Evolutionary conservation across 2,329 filamentous ascomycete genomes (phyloP), one percentile per base, ranked within the genome.

Genomic region (Colletotrichum horii): DNA sequence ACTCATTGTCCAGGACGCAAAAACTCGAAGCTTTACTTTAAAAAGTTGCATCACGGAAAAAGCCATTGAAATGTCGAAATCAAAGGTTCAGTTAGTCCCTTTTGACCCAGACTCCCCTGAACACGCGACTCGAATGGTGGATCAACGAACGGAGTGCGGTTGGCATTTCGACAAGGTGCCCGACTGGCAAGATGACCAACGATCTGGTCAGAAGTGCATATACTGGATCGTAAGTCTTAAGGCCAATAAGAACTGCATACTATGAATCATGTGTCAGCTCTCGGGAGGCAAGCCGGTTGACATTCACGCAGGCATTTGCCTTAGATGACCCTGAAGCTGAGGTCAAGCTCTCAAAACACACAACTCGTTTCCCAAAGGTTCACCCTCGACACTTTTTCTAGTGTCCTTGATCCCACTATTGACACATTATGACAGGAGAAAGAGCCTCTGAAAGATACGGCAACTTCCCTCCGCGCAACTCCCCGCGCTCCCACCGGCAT

Each of bases 61-160:
- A 22, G 2, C 30, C 9, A 30, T 4, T 52, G 9, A 22, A 32
- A 72, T 75, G 69, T 68, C 69, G 4, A 58, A 28, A 8, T 28
- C 70, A 9, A 65, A 32, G 28, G 72, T 80, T 8, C 62, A 70
- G 3, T 58, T 82, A 24, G 76, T 82, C 22, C 80, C 80, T 7
- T 82, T 80, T 78, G 81, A 82, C 55, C 75, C 79, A 1, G 72
- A 80, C 9, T 80, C 80, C 1, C 22, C 56, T 0, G 75, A 76
- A 4, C 81, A 82, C 56, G 48, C 79, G 8, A 43, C 79, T 14
- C 65, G 80, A 4, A 65, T 82, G 70, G 60, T 78, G 11, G 67
- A 78, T 52, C 80, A 82, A 70, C 76, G 81, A 6, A 66, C 76
- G 14, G 76, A 70, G 11, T 82, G 81, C 69, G 80, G 80, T 9